Evolutionary conservation across 148 eudicot genomes (phyloP).

Genomic region (Simmondsia chinensis): DNA sequence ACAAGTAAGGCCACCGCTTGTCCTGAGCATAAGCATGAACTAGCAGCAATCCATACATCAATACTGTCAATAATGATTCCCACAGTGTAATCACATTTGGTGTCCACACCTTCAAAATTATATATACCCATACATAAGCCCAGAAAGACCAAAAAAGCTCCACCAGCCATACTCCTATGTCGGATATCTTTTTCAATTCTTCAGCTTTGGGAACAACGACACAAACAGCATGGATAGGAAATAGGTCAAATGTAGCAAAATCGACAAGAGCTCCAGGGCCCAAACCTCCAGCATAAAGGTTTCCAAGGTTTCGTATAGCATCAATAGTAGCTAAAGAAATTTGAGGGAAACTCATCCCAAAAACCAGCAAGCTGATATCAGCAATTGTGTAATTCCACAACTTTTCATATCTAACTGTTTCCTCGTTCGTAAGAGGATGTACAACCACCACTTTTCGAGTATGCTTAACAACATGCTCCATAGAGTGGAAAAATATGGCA

Average conservation of each 20-base stretch:
- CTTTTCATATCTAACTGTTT: constrained; percentile 41
- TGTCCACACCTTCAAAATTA: constrained; percentile 88
- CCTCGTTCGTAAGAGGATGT: constrained; percentile 49
- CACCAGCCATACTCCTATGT: constrained; percentile 90
- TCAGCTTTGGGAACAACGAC: constrained; percentile 93
- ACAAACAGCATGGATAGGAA: constrained; percentile 95
- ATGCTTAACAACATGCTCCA: constrained; percentile 93
- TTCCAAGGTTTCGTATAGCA: constrained; percentile 66
- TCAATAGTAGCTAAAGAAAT: constrained; percentile 88
- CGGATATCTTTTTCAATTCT: constrained; percentile 87
- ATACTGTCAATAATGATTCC: constrained; percentile 77
- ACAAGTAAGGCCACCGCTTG: constrained; percentile 79
- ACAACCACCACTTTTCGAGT: constrained; percentile 46
- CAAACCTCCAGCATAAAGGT: constrained; percentile 89
- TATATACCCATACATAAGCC: constrained; percentile 91
- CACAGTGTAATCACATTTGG: constrained; percentile 67
- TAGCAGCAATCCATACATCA: constrained; percentile 70
- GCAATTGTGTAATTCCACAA: constrained; percentile 94
- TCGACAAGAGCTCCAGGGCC: constrained; percentile 99
- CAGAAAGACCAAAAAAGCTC: constrained; percentile 97
- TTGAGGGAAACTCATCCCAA: constrained; percentile 96
- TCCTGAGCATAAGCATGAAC: constrained; percentile 90
- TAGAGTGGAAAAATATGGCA: constrained; percentile 69
- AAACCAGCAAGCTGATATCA: constrained; percentile 72
- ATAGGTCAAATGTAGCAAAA: constrained; percentile 94